Evolutionary conservation across 2,329 filamentous ascomycete species (phyloP).

Genomic region (Exophiala mesophila): DNA sequence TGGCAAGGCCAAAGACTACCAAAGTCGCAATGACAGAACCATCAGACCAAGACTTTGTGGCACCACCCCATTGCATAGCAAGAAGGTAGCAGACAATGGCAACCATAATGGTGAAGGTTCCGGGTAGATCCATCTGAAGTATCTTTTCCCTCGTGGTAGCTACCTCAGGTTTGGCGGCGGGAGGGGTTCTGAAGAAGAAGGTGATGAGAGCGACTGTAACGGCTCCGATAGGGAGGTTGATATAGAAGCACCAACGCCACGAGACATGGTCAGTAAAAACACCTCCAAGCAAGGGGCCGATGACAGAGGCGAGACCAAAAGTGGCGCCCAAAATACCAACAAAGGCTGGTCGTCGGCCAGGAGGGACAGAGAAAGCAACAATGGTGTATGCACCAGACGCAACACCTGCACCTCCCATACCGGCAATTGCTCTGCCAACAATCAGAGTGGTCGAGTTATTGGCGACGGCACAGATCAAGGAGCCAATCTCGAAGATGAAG

Average conservation of each 20-base stretch:
- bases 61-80: conserved; percentile 44
- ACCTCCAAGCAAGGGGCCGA: conserved; percentile 30
- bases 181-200: conserved; percentile 29
- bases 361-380: conserved; percentile 43
- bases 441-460: conserved; percentile 34
- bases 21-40: conserved; percentile 44
- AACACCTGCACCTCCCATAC: conserved; percentile 34
- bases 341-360: conserved; percentile 45
- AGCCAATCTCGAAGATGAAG: conserved; percentile 41
- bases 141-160: conserved; percentile 35
- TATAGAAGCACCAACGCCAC: conserved; percentile 36
- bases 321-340: conserved; percentile 32
- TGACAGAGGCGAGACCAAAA: conserved; percentile 29
- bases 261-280: conserved; percentile 30
- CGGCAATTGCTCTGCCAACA: conserved; percentile 36
- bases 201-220: conserved; percentile 26
- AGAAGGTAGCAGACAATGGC: conserved; percentile 40
- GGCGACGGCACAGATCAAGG: conserved; percentile 38
- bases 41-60: conserved; percentile 34
- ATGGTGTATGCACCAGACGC: conserved; percentile 40
- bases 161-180: conserved; percentile 20
- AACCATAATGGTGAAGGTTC: conserved; percentile 38
- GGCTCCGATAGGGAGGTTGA: conserved; percentile 33
- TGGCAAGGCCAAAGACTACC: conserved; percentile 39
- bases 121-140: conserved; percentile 43